Evolutionary conservation across 2,329 filamentous ascomycete species (phyloP), one percentile per base, ranked within the genome.

Genomic region (Anisogramma anomala): DNA sequence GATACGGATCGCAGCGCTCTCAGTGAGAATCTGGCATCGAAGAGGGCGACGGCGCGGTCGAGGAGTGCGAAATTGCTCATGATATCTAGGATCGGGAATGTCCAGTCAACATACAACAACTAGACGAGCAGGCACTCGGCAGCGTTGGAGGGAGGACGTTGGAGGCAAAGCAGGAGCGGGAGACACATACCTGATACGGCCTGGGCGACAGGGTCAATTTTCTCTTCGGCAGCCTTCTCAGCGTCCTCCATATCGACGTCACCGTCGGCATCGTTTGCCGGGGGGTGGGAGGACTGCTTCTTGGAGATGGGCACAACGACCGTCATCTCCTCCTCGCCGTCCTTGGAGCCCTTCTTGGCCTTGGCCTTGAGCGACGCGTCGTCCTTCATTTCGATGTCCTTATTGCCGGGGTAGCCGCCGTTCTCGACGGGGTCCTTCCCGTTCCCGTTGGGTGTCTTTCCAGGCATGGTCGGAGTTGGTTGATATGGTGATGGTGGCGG

Each of bases 1-100:
- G 91, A 94, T 66, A 96, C 94, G 53, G 88, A 94, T 55, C 91
- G 83, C 49, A 98, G 76, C 48, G 91, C 91, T 58, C 91, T 79
- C 49, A 98, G 82, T 43, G 89, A 86, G 66, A 95, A 98, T 68
- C 91, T 81, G 45, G 88, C 79, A 65, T 98, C 91, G 62, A 96
- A 98, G 54, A 93, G 78, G 50, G 80, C 73, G 50, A 98, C 89
- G 51, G 88, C 91, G 56, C 87, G 83, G 57, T 95, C 88, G 57
- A 98, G 74, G 50, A 98, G 74, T 39, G 78, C 77, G 59, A 95
- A 95, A 66, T 93, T 95, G 71, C 77, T 81, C 66, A 88, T 91
- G 67, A 98, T 94, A 63, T 95, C 91, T 96, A 58, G 4, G 28
- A 43, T 45, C 36, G 19, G 48, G 22, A 26, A 23, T 14, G 2